phyloP scores from a whole-genome alignment of 495 filamentous ascomycete species.

The Penicillium ochrochloron region DNA sequence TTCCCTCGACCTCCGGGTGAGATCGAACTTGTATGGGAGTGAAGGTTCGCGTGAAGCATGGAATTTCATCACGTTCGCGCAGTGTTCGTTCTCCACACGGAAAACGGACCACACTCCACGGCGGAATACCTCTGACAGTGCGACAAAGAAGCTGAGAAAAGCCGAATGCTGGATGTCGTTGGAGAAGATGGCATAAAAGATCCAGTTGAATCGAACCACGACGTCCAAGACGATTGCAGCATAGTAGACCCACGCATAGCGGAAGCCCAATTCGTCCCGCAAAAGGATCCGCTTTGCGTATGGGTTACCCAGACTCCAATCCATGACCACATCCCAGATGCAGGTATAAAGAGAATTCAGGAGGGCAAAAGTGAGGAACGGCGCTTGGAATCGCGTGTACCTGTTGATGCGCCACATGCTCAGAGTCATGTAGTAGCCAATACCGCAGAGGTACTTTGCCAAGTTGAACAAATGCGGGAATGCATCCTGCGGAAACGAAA shows the following conservation, averaged over 20 bases:
- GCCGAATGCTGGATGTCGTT: conserved; percentile 80
- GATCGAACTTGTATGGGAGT: conserved; percentile 69
- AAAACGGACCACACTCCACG: conserved; percentile 90
- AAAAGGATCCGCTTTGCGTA: conserved; percentile 71
- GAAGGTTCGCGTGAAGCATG: conserved; percentile 81
- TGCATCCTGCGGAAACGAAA: conserved; percentile 68
- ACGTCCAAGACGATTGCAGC: conserved; percentile 81
- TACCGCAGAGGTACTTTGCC: conserved; percentile 87
- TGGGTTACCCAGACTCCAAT: conserved; percentile 85
- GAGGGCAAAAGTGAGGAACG: conserved; percentile 79
- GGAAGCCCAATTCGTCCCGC: conserved; percentile 79
- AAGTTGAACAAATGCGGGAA: conserved; percentile 95
- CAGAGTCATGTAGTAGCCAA: conserved; percentile 74
- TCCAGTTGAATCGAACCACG: conserved; percentile 92
- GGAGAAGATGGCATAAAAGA: conserved; percentile 87
- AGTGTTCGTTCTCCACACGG: conserved; percentile 96
- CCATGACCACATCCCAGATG: conserved; percentile 97
- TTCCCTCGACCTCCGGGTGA: conserved; percentile 29
- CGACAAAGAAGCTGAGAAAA: conserved; percentile 73
- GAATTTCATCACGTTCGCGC: conserved; percentile 82
- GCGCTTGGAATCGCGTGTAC: conserved; percentile 55
- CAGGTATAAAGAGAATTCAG: conserved; percentile 83
- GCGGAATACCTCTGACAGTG: conserved; percentile 76
- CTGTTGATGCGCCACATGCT: conserved; percentile 81
- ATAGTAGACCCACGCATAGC: conserved; percentile 81